A percentile compares a stretch with the other conserved stretches of the same genome.
Evolutionary conservation across 164 flowering plant species (phyloP).

Genomic region (Berberis vulgaris): DNA sequence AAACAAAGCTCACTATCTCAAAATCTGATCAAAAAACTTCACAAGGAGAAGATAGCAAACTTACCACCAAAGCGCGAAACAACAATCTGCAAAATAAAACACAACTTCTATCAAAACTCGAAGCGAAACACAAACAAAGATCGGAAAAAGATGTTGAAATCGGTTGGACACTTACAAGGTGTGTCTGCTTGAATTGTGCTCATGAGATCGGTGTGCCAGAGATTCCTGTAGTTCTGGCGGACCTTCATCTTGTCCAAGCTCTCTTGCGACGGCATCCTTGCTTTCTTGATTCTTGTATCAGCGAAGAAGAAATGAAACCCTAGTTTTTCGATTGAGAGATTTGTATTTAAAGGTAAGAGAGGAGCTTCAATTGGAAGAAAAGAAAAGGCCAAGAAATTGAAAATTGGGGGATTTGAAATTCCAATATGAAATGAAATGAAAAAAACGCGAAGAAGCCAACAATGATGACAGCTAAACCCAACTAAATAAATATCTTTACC

Average conservation of each 20-base stretch:
- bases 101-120: neutral
- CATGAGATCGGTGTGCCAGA: conserved; percentile 85
- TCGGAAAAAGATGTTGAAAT: neutral
- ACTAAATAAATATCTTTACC: too few relatives aligned
- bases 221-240: conserved; percentile 68
- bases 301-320: too few relatives aligned
- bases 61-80: conserved; percentile 33
- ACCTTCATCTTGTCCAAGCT: conserved; percentile 58
- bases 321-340: too few relatives aligned
- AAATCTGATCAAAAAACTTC: too few relatives aligned
- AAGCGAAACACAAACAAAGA: neutral
- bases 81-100: conserved; percentile 36
- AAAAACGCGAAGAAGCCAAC: too few relatives aligned
- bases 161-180: conserved; percentile 34
- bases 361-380: too few relatives aligned
- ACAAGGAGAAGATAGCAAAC: neutral
- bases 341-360: too few relatives aligned
- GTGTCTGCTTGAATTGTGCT: conserved; percentile 58
- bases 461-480: too few relatives aligned
- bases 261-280: conserved; percentile 39
- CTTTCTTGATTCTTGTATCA: conserved; percentile 1
- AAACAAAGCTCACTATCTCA: too few relatives aligned
- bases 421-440: too few relatives aligned
- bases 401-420: too few relatives aligned
- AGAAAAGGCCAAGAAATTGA: too few relatives aligned